Conservation (phyloP, 2,329 filamentous ascomycete species). For the Pseudogymnoascus sp. region DNA sequence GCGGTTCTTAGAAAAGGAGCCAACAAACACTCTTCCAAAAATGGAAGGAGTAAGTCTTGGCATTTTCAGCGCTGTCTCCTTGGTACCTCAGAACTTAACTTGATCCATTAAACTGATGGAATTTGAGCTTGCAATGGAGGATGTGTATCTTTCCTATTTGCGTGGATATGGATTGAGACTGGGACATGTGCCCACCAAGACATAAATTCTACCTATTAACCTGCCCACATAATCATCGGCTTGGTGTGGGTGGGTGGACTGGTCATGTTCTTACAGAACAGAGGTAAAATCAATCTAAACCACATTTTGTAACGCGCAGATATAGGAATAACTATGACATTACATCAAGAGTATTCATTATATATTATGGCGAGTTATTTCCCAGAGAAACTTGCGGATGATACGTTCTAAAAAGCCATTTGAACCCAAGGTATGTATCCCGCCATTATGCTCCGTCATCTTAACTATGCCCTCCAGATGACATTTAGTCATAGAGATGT, state of each 20-base stretch:
- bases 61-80: background rate
- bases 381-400: constrained; percentile 10
- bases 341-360: background rate
- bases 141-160: background rate
- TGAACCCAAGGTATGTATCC: constrained; percentile 12
- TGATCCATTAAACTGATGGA: background rate
- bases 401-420: constrained; percentile 14
- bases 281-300: no score
- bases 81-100: background rate
- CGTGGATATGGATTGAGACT: background rate
- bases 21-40: background rate
- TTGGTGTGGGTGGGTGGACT: no score
- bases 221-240: background rate
- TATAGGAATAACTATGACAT: background rate
- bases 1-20: background rate
- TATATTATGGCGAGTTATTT: background rate
- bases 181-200: background rate
- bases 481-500: constrained; percentile 10
- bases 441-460: constrained; percentile 16
- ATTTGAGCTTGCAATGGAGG: background rate
- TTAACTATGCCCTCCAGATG: constrained; percentile 14
- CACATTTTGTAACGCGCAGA: background rate
- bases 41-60: background rate
- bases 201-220: background rate
- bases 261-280: no score